phyloP scores from a whole-genome alignment of 345 rosid species.

The Eucalyptus tenuipes region DNA sequence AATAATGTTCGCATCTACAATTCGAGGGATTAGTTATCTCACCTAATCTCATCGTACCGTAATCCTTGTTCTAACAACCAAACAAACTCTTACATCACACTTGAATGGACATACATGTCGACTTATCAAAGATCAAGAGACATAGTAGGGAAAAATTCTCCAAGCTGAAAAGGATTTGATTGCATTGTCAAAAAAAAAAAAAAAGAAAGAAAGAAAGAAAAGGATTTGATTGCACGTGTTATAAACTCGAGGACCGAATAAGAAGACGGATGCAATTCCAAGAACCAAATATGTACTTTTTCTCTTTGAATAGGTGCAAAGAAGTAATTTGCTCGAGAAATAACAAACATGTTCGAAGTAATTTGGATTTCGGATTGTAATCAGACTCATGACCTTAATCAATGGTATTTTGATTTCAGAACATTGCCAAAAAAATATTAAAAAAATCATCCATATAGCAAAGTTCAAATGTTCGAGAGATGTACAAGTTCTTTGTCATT shows the following conservation, averaged over 20 bases:
- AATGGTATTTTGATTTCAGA: too few species aligned
- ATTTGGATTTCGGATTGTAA: not conserved
- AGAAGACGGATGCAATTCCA: not conserved
- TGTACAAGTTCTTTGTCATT: rapidly evolving
- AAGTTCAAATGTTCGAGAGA: not conserved
- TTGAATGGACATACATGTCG: not conserved
- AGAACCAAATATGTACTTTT: not conserved
- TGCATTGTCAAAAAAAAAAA: too few species aligned
- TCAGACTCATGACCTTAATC: rapidly evolving
- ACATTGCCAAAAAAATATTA: too few species aligned
- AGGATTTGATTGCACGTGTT: not conserved
- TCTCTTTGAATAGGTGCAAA: not conserved
- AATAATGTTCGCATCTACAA: not conserved
- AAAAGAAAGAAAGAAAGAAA: too few species aligned
- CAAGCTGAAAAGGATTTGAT: not conserved
- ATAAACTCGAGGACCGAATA: not conserved
- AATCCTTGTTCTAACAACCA: not conserved
- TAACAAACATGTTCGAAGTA: not conserved
- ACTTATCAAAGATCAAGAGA: not conserved
- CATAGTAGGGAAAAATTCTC: not conserved
- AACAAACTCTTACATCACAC: not conserved
- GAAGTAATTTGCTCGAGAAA: too few species aligned
- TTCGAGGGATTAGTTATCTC: not conserved
- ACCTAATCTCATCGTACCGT: not conserved
- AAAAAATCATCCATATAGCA: too few species aligned